These are phyloP conservation scores for Pugionium dolabratum DNA, from an alignment of 345 rosid species.

Conservation along the genomic window DNA sequence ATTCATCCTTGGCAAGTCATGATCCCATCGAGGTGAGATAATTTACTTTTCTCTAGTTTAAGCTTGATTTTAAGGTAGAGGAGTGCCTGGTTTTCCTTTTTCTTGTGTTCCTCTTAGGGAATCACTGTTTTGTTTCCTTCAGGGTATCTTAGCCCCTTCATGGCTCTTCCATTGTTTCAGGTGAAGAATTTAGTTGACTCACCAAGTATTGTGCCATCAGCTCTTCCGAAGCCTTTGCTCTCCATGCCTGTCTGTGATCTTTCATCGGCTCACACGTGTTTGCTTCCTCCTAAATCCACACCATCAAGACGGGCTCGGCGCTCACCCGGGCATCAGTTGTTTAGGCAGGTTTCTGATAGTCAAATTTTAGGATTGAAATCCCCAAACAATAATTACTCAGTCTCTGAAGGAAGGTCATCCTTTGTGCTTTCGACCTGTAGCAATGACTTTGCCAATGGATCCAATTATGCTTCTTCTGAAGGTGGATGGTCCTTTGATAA, in stretches of 20 bases:
- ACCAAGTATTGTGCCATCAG: slow-evolving; percentile 49
- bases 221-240: slow-evolving; percentile 56
- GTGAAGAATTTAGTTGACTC: slow-evolving; percentile 55
- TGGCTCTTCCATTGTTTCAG: slow-evolving; percentile 49
- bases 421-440: slow-evolving; percentile 74
- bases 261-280: slow-evolving; percentile 41
- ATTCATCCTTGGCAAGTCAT: slow-evolving; percentile 53
- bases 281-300: slow-evolving; percentile 71
- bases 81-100: neutral
- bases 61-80: neutral
- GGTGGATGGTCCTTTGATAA: slow-evolving; percentile 96
- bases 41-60: slow-evolving; percentile 25
- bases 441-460: slow-evolving; percentile 70
- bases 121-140: no score
- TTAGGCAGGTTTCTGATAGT: slow-evolving; percentile 91
- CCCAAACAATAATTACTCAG: slow-evolving; percentile 59
- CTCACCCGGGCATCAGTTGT: slow-evolving; percentile 75
- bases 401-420: slow-evolving; percentile 83
- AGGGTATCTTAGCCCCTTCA: no score
- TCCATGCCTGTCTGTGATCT: slow-evolving; percentile 53
- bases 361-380: slow-evolving; percentile 77
- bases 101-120: neutral
- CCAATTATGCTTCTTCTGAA: slow-evolving; percentile 80
- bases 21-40: slow-evolving; percentile 55
- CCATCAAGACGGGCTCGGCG: slow-evolving; percentile 72